Evolutionary conservation across 2,329 filamentous ascomycete species (phyloP).

Genomic region (Curvularia lunata): DNA sequence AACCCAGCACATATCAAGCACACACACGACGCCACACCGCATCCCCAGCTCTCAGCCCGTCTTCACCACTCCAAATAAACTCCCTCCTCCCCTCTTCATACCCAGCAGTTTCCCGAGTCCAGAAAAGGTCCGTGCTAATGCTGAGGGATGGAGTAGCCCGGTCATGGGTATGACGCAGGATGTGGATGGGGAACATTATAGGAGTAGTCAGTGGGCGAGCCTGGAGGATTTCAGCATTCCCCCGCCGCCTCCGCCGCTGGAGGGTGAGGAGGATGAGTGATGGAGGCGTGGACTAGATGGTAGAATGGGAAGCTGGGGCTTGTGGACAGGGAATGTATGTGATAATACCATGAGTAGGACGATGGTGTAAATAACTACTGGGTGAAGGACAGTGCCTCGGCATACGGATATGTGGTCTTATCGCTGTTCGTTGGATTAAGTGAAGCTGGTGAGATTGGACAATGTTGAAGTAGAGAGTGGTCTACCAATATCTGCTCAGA

Average conservation of each 20-base stretch:
- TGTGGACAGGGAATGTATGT: too few relatives aligned
- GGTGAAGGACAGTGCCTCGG: too few relatives aligned
- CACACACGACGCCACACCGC: slow-evolving; percentile 33
- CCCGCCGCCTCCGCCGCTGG: slow-evolving; percentile 28
- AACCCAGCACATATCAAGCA: slow-evolving; percentile 18
- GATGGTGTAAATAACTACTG: too few relatives aligned
- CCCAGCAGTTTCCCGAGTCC: slow-evolving; percentile 46
- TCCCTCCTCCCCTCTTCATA: slow-evolving; percentile 42
- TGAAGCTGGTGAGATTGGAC: too few relatives aligned
- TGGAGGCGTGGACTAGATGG: too few relatives aligned
- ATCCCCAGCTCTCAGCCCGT: slow-evolving; percentile 26
- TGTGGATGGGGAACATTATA: slow-evolving; percentile 8
- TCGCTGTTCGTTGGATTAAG: too few relatives aligned
- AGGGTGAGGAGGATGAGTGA: slow-evolving; percentile 12
- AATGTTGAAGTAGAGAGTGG: too few relatives aligned
- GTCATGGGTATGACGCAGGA: slow-evolving; percentile 23
- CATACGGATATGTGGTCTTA: too few relatives aligned
- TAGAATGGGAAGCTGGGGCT: too few relatives aligned
- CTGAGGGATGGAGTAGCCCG: slow-evolving; percentile 39
- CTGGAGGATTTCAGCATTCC: slow-evolving; percentile 46
- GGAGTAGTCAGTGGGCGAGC: slow-evolving; percentile 28
- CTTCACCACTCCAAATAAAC: slow-evolving; percentile 31
- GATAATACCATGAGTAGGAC: too few relatives aligned
- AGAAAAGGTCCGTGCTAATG: slow-evolving; percentile 21
- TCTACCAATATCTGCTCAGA: too few relatives aligned